phyloP scores from a whole-genome alignment of 805 yeast genomes.

The Metschnikowia anglica region DNA sequence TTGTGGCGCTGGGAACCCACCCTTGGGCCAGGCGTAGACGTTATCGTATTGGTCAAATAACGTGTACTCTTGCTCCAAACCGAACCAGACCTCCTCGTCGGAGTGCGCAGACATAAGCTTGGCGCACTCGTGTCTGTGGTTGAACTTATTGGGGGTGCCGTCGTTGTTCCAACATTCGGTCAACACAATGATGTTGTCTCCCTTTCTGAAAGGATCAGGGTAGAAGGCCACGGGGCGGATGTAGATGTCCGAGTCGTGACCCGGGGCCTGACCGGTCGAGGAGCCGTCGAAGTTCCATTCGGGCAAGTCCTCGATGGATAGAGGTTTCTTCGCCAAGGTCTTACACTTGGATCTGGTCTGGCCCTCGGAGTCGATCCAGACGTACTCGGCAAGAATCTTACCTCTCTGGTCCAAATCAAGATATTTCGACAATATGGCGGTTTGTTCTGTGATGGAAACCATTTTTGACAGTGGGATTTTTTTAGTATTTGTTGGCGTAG shows the following conservation, averaged over 20 bases:
- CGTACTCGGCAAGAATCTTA: conserved; percentile 88
- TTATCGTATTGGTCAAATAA: conserved; percentile 86
- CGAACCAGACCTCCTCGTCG: conserved; percentile 89
- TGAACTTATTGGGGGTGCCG: conserved; percentile 98
- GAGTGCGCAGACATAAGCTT: conserved; percentile 92
- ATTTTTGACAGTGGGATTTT: too few species aligned
- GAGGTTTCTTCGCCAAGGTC: conserved; percentile 69
- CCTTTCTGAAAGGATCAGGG: conserved; percentile 97
- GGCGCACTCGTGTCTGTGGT: conserved; percentile 97
- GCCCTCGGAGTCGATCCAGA: conserved; percentile 96
- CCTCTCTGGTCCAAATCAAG: conserved; percentile 83
- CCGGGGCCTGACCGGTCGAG: conserved; percentile 98
- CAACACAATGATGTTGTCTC: conserved; percentile 92
- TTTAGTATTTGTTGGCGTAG: too few species aligned
- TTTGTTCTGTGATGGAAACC: conserved; percentile 57
- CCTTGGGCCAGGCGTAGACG: conserved; percentile 98
- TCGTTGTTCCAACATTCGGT: conserved; percentile 98
- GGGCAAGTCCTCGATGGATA: conserved; percentile 81
- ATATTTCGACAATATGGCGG: conserved; percentile 81
- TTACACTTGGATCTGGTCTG: conserved; percentile 91
- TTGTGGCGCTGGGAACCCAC: conserved; percentile 99
- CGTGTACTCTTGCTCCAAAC: conserved; percentile 98
- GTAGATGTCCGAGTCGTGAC: conserved; percentile 92
- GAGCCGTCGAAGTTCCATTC: conserved; percentile 99
- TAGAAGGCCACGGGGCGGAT: conserved; percentile 93